phyloP scores from a whole-genome alignment of 2,329 filamentous ascomycete species.

The Colletotrichum eremochloae region DNA sequence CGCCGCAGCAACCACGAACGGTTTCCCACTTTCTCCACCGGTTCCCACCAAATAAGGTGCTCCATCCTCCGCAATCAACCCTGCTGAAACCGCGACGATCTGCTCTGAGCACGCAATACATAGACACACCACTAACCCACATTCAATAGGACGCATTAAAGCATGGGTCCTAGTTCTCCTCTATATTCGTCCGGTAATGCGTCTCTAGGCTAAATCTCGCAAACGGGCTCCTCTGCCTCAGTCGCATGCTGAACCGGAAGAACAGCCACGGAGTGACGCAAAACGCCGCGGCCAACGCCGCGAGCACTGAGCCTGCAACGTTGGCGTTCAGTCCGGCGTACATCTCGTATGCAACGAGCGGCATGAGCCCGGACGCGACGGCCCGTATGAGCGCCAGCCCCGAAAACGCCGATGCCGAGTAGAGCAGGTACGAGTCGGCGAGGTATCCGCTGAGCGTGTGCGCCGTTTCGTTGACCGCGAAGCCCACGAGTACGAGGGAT shows the following conservation, averaged over 20 bases:
- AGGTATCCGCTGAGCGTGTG: constrained; percentile 47
- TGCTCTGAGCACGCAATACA: background rate
- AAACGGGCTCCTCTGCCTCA: constrained; percentile 46
- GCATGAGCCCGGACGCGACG: constrained; percentile 46
- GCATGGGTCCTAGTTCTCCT: constrained; percentile 28
- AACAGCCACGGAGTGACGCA: constrained; percentile 45
- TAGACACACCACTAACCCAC: background rate
- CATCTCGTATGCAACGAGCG: constrained; percentile 45
- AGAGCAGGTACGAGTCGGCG: constrained; percentile 46
- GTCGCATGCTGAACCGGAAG: constrained; percentile 43
- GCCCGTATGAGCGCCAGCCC: constrained; percentile 46
- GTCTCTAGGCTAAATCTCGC: constrained; percentile 45
- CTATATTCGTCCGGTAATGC: constrained; percentile 40
- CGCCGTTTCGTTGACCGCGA: constrained; percentile 58
- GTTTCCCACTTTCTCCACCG: constrained; percentile 30
- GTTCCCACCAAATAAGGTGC: constrained; percentile 42
- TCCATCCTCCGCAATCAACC: constrained; percentile 26
- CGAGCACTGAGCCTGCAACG: constrained; percentile 45
- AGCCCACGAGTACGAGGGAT: constrained; percentile 59
- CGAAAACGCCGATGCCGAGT: constrained; percentile 46
- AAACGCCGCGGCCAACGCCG: constrained; percentile 42
- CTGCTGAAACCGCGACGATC: constrained; percentile 35
- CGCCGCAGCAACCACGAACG: constrained; percentile 25
- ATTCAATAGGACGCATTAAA: background rate
- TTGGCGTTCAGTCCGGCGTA: constrained; percentile 45